Evolutionary conservation across 176 grass and related monocot genomes (phyloP), one percentile per base, ranked within the genome.

Genomic region (Oryza glumipatula): DNA sequence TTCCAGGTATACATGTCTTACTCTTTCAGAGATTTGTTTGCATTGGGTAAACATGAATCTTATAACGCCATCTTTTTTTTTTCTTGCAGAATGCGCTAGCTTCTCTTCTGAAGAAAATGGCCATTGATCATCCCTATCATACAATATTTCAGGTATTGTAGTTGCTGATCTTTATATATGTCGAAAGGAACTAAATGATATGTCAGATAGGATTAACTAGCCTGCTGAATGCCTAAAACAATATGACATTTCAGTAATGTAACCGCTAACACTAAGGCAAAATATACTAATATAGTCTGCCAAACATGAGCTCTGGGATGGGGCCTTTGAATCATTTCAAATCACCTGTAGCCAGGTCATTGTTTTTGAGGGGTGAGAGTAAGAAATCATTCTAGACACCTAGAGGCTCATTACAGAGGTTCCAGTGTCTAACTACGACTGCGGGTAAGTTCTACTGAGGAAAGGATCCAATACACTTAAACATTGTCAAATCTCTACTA

Each of bases 51-150:
- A 23, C 5, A 64, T 45, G 11, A 76, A 76, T 39, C 41, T 76
- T 8, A 19, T 85, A 64, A 89, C 41, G 70, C 12, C 36, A 8
- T 76, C 47, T 16, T 85, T 89, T 77, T 77, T 22, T 28, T 22
- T 28, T 38, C 36, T 84, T 46, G 66, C 86, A 97, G 92, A 89
- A 73, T 88, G 92, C 87, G 68, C 93, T 97, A 80, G 79, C 84
- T 89, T 97, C 95, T 82, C 95, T 97, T 67, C 54, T 97, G 81
- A 92, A 88, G 92, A 97, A 94, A 88, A 97, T 97, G 95, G 90
- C 95, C 68, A 82, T 93, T 73, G 95, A 97, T 88, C 95, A 97
- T 92, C 95, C 95, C 36, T 94, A 97, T 78, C 95, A 97, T 86
- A 94, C 95, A 72, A 91, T 94, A 67, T 97, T 94, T 85, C 95